phyloP scores from a whole-genome alignment of 2,329 filamentous ascomycete species.

The Aspergillus sp. region DNA sequence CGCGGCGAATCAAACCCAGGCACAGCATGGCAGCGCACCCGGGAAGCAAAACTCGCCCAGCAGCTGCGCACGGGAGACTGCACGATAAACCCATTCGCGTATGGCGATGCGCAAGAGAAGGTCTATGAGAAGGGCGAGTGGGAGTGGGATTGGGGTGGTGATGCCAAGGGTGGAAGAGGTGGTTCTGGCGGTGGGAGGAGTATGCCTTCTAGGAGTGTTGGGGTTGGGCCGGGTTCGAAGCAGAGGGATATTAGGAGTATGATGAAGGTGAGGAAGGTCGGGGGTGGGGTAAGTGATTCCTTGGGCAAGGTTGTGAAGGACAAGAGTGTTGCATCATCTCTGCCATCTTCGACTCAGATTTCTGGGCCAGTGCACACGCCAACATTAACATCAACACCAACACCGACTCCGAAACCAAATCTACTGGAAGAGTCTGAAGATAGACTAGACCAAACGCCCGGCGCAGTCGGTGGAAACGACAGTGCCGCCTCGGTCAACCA shows the following conservation, averaged over 20 bases:
- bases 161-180: neutral
- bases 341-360: too few relatives aligned
- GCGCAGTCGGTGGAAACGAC: neutral
- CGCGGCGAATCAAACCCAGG: constrained; percentile 66
- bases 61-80: constrained; percentile 68
- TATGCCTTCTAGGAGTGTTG: neutral
- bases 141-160: constrained; percentile 9
- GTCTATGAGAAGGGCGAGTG: constrained; percentile 8
- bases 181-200: neutral
- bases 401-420: neutral
- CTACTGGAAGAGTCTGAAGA: neutral
- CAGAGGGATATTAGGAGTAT: constrained; percentile 45
- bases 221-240: neutral
- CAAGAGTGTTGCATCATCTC: too few relatives aligned
- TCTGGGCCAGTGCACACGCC: neutral
- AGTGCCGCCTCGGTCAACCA: neutral
- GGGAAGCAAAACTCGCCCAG: constrained; percentile 65
- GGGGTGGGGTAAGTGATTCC: neutral
- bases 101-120: neutral
- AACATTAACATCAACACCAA: neutral
- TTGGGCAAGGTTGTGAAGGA: too few relatives aligned
- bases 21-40: constrained; percentile 70
- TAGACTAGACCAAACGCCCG: neutral
- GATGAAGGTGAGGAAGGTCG: constrained; percentile 15
- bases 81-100: constrained; percentile 44